Conservation (phyloP, 495 filamentous ascomycete species). For the Penicillium pulvis region DNA sequence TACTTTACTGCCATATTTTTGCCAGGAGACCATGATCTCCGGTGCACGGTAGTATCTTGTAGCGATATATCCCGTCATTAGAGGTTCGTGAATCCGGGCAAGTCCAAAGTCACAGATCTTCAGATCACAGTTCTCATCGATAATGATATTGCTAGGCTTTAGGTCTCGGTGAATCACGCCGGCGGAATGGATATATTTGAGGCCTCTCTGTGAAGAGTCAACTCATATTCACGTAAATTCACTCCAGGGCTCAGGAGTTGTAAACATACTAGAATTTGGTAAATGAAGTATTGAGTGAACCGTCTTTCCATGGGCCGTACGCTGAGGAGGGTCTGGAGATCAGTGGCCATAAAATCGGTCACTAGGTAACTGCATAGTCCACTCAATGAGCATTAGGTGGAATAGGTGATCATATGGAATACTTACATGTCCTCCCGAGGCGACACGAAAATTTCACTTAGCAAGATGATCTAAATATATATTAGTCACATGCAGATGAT, state of each 20-base stretch:
- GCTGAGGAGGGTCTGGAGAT: not conserved
- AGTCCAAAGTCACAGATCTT: constrained; percentile 99
- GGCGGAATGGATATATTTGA: constrained; percentile 98
- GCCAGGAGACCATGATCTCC: constrained; percentile 96
- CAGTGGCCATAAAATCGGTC: not conserved
- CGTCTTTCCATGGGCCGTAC: not conserved
- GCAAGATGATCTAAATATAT: not conserved
- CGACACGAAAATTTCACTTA: not conserved
- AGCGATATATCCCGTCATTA: constrained; percentile 76
- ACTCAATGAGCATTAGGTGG: too few relatives aligned
- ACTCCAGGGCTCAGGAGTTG: not conserved
- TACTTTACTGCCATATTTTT: not conserved
- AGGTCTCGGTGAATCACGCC: constrained; percentile 96
- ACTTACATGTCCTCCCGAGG: not conserved
- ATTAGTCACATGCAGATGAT: not conserved
- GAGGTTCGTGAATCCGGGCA: constrained; percentile 97
- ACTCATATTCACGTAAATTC: not conserved
- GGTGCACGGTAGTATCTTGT: not conserved
- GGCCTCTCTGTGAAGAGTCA: constrained; percentile 66
- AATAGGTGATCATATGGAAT: not conserved
- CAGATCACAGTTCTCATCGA: constrained; percentile 98
- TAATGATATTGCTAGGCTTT: constrained; percentile 97
- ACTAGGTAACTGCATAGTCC: not conserved
- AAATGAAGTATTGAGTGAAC: not conserved
- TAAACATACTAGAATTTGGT: not conserved